These are phyloP conservation scores for Botryobasidium botryosum DNA, from an alignment of 768 basidiomycete genomes.

Conservation along the genomic window DNA sequence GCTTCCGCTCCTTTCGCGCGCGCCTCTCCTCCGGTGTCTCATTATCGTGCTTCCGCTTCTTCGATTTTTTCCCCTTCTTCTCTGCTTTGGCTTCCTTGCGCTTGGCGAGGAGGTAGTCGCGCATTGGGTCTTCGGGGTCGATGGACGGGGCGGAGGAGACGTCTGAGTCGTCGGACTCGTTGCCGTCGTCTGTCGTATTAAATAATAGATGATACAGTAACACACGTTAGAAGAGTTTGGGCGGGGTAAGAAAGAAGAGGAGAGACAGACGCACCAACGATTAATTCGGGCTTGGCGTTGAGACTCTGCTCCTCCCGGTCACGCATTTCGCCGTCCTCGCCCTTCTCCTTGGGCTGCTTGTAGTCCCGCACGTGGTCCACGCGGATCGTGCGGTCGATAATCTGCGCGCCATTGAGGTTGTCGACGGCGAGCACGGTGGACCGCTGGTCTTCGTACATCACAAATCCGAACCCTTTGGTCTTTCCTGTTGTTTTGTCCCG, in stretches of 20 bases:
- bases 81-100: slow-evolving; percentile 52
- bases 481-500: slow-evolving; percentile 89
- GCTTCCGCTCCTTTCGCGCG: slow-evolving; percentile 57
- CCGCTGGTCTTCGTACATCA: slow-evolving; percentile 98
- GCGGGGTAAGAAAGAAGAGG: not conserved
- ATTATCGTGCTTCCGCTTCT: slow-evolving; percentile 28
- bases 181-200: not conserved
- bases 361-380: slow-evolving; percentile 91
- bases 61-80: slow-evolving; percentile 34
- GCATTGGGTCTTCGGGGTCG: slow-evolving; percentile 97
- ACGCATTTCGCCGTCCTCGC: slow-evolving; percentile 67
- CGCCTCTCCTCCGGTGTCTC: slow-evolving; percentile 68
- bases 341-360: slow-evolving; percentile 64
- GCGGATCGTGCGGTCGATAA: slow-evolving; percentile 70
- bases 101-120: slow-evolving; percentile 71
- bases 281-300: slow-evolving; percentile 66
- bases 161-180: slow-evolving; percentile 21
- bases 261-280: slow-evolving; percentile 33
- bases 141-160: slow-evolving; percentile 58
- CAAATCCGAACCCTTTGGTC: slow-evolving; percentile 79
- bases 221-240: slow-evolving; percentile 20
- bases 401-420: slow-evolving; percentile 89
- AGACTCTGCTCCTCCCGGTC: slow-evolving; percentile 74
- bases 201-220: slow-evolving; percentile 13
- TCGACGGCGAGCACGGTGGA: slow-evolving; percentile 94